phyloP scores from a whole-genome alignment of 2,329 filamentous ascomycete genomes.

The Dendrostoma leiphaemia region DNA sequence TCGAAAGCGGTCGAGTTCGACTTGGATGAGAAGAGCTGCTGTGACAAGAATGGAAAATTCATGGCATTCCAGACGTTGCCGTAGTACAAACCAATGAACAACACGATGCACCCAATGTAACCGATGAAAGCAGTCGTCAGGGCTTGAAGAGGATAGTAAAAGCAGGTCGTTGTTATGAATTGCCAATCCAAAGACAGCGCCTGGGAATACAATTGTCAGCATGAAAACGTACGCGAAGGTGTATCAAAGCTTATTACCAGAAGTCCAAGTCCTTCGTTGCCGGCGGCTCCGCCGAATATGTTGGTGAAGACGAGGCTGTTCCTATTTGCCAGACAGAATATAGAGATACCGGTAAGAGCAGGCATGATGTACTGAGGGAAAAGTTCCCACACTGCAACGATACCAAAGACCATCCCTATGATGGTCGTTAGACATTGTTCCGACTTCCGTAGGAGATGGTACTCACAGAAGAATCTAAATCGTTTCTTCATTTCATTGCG shows the following conservation, averaged over 20 bases:
- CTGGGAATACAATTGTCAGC: neutral
- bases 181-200: conserved; percentile 41
- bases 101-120: conserved; percentile 31
- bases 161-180: conserved; percentile 34
- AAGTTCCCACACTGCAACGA: conserved; percentile 45
- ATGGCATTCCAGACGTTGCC: conserved; percentile 35
- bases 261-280: conserved; percentile 35
- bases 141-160: conserved; percentile 37
- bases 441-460: too few relatives aligned
- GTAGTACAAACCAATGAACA: conserved; percentile 39
- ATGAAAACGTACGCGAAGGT: neutral
- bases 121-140: conserved; percentile 36
- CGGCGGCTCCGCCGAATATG: conserved; percentile 45
- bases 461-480: conserved; percentile 35
- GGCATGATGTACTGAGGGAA: conserved; percentile 47
- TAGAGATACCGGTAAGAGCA: conserved; percentile 34
- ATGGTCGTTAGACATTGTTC: neutral
- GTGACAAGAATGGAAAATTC: conserved; percentile 31
- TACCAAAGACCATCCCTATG: conserved; percentile 32
- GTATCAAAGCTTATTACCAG: conserved; percentile 20
- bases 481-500: conserved; percentile 34
- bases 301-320: conserved; percentile 43
- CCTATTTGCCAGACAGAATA: conserved; percentile 45
- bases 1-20: conserved; percentile 35
- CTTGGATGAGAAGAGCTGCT: conserved; percentile 35